Percentiles rank a stretch among this genome's conserved stretches.
These are phyloP conservation scores for Phlegmacium glaucopus DNA, from an alignment of 768 basidiomycete genomes.

Conservation along the genomic window DNA sequence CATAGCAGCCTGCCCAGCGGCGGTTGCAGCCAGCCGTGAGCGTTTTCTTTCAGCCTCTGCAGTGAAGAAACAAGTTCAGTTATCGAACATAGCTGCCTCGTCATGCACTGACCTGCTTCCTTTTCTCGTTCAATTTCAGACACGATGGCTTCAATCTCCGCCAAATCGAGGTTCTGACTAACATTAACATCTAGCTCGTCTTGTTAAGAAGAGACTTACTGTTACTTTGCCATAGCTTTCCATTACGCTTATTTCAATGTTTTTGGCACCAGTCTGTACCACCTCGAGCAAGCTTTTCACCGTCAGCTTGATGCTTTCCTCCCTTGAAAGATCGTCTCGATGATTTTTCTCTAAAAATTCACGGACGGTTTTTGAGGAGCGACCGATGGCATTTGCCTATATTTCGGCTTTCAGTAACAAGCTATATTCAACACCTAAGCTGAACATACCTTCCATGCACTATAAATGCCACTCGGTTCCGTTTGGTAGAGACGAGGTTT, in stretches of 20 bases:
- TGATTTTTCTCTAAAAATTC: conserved; percentile 99
- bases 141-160: conserved; percentile 91
- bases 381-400: conserved; percentile 96
- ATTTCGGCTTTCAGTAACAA: no score
- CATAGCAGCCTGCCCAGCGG: conserved; percentile 91
- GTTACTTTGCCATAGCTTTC: conserved; percentile 92
- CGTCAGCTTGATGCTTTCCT: conserved; percentile 91
- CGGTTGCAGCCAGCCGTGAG: conserved; percentile 84
- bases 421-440: background rate
- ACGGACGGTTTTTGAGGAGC: conserved; percentile 96
- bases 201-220: conserved; percentile 39
- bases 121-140: conserved; percentile 95
- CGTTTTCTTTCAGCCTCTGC: conserved; percentile 95
- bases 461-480: conserved; percentile 97
- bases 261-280: conserved; percentile 99
- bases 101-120: conserved; percentile 69
- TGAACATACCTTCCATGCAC: conserved; percentile 87
- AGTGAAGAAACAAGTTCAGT: background rate
- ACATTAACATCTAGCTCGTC: background rate
- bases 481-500: conserved; percentile 92
- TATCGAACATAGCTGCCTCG: background rate
- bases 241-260: conserved; percentile 98
- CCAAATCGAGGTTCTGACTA: conserved; percentile 73
- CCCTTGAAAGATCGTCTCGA: conserved; percentile 83
- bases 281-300: conserved; percentile 96